Percentiles rank a stretch among this genome's conserved stretches.
These are phyloP conservation scores for Chrysanthemum makinoi DNA, from an alignment of 129 eudicot genomes.

Conservation along the genomic window DNA sequence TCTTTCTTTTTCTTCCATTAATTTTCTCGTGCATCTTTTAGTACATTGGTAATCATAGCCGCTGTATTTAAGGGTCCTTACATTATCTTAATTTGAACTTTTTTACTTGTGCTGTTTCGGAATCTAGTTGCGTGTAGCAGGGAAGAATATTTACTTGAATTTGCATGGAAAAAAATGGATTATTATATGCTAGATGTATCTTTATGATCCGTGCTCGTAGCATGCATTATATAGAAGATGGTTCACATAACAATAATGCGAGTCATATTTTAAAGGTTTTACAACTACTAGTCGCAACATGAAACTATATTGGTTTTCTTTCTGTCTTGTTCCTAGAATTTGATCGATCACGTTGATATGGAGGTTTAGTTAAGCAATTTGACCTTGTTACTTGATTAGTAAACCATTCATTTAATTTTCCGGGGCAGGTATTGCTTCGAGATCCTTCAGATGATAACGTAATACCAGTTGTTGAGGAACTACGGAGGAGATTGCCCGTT, in stretches of 20 bases:
- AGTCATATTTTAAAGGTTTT: no score
- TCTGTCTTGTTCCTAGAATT: not conserved
- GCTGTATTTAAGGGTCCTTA: no score
- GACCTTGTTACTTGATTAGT: not conserved
- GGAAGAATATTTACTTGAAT: not conserved
- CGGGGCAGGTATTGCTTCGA: slow-evolving; percentile 73
- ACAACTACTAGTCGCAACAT: not conserved
- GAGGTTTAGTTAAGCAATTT: slow-evolving; percentile 1
- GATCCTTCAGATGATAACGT: slow-evolving; percentile 84
- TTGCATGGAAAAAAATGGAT: not conserved
- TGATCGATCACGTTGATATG: not conserved
- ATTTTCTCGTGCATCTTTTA: no score
- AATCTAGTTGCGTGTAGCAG: not conserved
- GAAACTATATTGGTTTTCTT: not conserved
- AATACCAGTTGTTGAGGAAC: slow-evolving; percentile 82
- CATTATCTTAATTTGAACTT: not conserved
- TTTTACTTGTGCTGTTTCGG: not conserved
- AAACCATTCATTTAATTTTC: not conserved
- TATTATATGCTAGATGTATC: slow-evolving; percentile 9
- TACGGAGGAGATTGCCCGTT: slow-evolving; percentile 61
- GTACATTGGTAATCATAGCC: no score
- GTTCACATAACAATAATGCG: not conserved
- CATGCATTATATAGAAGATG: not conserved
- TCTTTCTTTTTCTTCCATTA: no score
- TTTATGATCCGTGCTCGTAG: not conserved